Conservation (phyloP, 495 filamentous ascomycete species). For the Staphylotrichum tortipilum region DNA sequence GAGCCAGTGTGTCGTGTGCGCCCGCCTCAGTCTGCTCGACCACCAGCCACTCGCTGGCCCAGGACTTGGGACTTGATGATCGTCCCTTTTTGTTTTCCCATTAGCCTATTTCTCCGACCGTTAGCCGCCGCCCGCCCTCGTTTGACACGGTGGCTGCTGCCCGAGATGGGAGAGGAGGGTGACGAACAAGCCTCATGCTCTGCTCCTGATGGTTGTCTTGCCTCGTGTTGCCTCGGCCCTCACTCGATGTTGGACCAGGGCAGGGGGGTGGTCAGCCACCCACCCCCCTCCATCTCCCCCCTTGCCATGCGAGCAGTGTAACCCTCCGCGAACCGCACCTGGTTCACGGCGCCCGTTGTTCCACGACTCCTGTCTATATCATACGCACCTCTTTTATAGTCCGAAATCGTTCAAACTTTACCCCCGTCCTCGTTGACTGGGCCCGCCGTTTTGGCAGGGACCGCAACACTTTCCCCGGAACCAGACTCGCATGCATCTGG, state of each 20-base stretch:
- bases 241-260: no score
- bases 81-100: constrained; percentile 1
- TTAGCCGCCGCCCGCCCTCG: no score
- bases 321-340: not conserved
- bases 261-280: no score
- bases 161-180: no score
- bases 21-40: no score
- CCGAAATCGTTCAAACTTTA: not conserved
- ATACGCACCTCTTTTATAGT: not conserved
- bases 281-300: no score
- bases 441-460: not conserved
- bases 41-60: not conserved
- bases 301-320: no score
- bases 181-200: not conserved
- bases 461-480: constrained; percentile 12
- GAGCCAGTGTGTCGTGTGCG: not conserved
- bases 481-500: constrained; percentile 16
- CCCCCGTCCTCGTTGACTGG: not conserved
- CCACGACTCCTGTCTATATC: not conserved
- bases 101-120: constrained; percentile 9
- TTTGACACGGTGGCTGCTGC: no score
- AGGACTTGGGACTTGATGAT: not conserved
- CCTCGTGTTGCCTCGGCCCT: no score
- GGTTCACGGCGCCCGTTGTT: not conserved
- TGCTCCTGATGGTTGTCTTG: no score